These are phyloP conservation scores for maize (Zea mays) DNA, from an alignment of 176 grass and related monocot genomes.

Conservation along the genomic window DNA sequence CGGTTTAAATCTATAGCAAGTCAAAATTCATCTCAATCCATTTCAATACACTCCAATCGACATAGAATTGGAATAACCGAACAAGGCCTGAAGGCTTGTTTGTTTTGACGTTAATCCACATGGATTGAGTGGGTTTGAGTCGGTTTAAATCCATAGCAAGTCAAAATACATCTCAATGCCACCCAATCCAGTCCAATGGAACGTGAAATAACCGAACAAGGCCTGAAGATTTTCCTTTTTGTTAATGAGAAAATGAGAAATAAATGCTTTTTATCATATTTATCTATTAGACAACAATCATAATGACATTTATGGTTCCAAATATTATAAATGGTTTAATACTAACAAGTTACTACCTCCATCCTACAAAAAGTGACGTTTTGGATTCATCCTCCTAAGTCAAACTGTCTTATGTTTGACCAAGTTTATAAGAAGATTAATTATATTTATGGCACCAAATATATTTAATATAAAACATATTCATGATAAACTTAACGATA, in stretches of 20 bases:
- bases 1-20: no score
- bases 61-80: no score
- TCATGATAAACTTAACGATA: background rate
- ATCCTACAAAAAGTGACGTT: background rate
- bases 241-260: background rate
- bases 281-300: background rate
- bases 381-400: background rate
- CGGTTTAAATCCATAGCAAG: no score
- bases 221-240: background rate
- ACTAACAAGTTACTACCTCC: background rate
- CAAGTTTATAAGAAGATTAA: background rate
- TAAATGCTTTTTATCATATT: background rate
- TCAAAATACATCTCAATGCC: no score
- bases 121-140: no score
- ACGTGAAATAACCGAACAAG: no score
- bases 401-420: background rate
- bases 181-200: no score
- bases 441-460: background rate
- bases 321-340: background rate
- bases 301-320: background rate
- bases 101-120: no score
- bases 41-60: no score
- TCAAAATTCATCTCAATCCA: no score
- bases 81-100: no score
- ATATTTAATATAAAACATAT: background rate